Percentiles rank a stretch among this genome's conserved stretches.
Conservation (phyloP, 2,329 filamentous ascomycete species). For the Phyllosticta capitalensis region DNA sequence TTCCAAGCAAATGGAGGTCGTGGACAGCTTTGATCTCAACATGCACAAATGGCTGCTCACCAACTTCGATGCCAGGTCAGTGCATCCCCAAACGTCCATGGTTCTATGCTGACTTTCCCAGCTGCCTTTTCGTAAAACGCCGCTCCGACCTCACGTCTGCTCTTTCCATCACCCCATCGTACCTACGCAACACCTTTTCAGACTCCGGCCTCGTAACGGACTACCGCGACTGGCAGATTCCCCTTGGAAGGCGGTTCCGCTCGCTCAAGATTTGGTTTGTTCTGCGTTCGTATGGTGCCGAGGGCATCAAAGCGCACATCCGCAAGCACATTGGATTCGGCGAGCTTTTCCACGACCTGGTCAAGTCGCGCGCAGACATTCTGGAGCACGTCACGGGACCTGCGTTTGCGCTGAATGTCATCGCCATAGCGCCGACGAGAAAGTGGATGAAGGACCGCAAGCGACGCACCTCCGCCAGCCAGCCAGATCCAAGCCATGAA, state of each 20-base stretch:
- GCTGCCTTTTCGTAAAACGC: constrained; percentile 68
- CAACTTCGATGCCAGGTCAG: constrained; percentile 66
- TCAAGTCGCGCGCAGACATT: constrained; percentile 54
- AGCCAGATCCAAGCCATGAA: constrained; percentile 22
- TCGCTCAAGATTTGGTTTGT: constrained; percentile 95
- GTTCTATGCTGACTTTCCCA: constrained; percentile 23
- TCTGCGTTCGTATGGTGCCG: constrained; percentile 68
- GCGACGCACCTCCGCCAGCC: constrained; percentile 13
- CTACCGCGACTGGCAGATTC: constrained; percentile 96
- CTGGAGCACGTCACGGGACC: constrained; percentile 69
- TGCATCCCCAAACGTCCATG: not conserved
- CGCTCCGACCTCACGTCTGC: constrained; percentile 69
- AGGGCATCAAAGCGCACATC: constrained; percentile 66
- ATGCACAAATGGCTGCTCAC: constrained; percentile 97
- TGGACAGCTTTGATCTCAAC: constrained; percentile 90
- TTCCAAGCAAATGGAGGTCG: constrained; percentile 49
- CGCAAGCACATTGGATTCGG: constrained; percentile 58
- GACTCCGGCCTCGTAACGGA: constrained; percentile 82
- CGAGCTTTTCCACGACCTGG: constrained; percentile 56
- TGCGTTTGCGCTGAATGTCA: constrained; percentile 70
- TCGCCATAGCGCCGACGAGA: constrained; percentile 48
- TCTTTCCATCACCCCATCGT: constrained; percentile 68
- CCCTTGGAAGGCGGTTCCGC: constrained; percentile 79
- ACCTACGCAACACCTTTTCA: constrained; percentile 72
- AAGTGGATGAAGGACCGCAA: constrained; percentile 11